Conservation (phyloP, 2,329 filamentous ascomycete species). For the Phaeosphaeria sp. region DNA sequence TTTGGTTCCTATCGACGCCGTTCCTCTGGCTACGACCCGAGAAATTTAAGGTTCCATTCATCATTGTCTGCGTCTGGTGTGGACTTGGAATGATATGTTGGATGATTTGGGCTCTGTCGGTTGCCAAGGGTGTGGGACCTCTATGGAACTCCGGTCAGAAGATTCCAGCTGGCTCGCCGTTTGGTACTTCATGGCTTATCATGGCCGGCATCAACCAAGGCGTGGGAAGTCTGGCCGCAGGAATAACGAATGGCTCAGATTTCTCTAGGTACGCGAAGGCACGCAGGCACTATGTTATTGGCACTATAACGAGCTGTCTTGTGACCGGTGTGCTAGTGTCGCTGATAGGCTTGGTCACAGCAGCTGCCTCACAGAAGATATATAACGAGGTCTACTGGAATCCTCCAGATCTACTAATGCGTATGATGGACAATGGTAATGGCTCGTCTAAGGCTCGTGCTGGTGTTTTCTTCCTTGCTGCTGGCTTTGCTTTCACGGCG, state of each 20-base stretch:
- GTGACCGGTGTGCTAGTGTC: slow-evolving; percentile 52
- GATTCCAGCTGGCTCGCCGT: slow-evolving; percentile 45
- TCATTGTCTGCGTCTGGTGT: slow-evolving; percentile 54
- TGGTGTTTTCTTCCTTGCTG: slow-evolving; percentile 46
- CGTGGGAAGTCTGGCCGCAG: slow-evolving; percentile 51
- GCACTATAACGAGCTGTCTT: slow-evolving; percentile 50
- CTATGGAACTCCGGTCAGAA: slow-evolving; percentile 50
- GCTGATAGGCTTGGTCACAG: slow-evolving; percentile 52
- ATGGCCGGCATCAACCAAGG: slow-evolving; percentile 56
- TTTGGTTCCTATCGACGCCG: slow-evolving; percentile 48
- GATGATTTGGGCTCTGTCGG: slow-evolving; percentile 58
- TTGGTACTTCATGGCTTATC: slow-evolving; percentile 54
- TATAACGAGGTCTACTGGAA: slow-evolving; percentile 49
- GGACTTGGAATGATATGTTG: slow-evolving; percentile 54
- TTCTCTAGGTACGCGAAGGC: slow-evolving; percentile 53
- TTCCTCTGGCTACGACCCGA: slow-evolving; percentile 60
- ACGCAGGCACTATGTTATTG: slow-evolving; percentile 47
- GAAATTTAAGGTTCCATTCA: slow-evolving; percentile 58
- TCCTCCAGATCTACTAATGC: slow-evolving; percentile 54
- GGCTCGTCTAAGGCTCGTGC: slow-evolving; percentile 48
- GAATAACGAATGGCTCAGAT: slow-evolving; percentile 54
- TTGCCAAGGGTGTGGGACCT: slow-evolving; percentile 53
- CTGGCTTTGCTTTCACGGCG: slow-evolving; percentile 44
- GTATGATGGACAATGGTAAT: slow-evolving; percentile 54
- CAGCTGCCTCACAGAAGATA: slow-evolving; percentile 48